Evolutionary conservation across 257 asterid genomes (phyloP).

Genomic region (Solanum sejunctum): DNA sequence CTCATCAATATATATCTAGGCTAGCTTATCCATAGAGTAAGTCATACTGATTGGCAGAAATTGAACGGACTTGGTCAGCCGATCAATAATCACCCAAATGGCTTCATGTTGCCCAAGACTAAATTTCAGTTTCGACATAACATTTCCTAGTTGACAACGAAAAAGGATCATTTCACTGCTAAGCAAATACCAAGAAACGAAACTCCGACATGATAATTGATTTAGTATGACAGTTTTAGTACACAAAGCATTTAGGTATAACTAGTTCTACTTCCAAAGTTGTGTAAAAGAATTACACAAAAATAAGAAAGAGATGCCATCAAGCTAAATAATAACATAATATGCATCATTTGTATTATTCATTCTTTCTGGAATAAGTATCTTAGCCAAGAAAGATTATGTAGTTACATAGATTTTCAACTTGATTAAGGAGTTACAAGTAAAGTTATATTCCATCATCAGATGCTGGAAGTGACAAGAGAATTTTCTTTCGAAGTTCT

Average conservation of each 20-base stretch:
- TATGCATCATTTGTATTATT: background rate
- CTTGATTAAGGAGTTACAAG: background rate
- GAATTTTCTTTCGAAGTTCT: too few relatives aligned
- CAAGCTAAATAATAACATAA: background rate
- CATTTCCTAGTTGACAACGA: background rate
- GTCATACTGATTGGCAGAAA: too few relatives aligned
- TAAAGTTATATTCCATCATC: background rate
- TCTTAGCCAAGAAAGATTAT: background rate
- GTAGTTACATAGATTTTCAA: background rate
- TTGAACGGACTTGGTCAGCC: too few relatives aligned
- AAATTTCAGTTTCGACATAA: background rate
- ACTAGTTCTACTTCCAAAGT: background rate
- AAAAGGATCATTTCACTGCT: background rate
- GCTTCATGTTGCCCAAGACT: too few relatives aligned
- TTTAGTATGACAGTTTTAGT: background rate
- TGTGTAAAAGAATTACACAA: too few relatives aligned
- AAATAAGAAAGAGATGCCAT: background rate
- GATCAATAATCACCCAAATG: too few relatives aligned
- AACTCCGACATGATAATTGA: too few relatives aligned
- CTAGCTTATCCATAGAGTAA: too few relatives aligned
- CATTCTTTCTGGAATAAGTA: background rate
- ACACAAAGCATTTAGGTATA: background rate
- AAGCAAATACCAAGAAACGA: background rate
- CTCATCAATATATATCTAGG: too few relatives aligned
- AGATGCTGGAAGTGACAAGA: background rate